These are phyloP conservation scores for Xylaria sp. DNA, from an alignment of 2,329 filamentous ascomycete genomes.

Conservation along the genomic window DNA sequence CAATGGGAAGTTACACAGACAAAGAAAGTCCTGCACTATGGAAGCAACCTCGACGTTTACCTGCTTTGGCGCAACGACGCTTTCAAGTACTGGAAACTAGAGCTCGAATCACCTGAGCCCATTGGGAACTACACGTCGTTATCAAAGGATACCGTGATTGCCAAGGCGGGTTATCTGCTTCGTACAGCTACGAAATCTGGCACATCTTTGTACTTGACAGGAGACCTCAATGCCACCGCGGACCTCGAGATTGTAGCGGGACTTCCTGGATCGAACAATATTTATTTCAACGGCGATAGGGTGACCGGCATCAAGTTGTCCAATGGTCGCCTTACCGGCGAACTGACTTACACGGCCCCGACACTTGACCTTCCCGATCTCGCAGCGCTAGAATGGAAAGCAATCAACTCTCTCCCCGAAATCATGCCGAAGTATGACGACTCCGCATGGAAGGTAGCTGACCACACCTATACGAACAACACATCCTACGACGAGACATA, in stretches of 20 bases:
- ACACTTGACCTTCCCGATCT: conserved; percentile 62
- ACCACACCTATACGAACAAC: conserved; percentile 61
- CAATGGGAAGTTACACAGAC: conserved; percentile 60
- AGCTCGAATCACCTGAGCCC: conserved; percentile 53
- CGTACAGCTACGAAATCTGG: conserved; percentile 63
- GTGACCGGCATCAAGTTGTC: conserved; percentile 37
- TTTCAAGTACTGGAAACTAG: conserved; percentile 72
- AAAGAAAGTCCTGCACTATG: conserved; percentile 58
- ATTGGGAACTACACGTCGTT: conserved; percentile 34
- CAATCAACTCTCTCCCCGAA: conserved; percentile 74
- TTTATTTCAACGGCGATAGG: conserved; percentile 64
- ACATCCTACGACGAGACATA: conserved; percentile 41
- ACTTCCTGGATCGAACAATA: conserved; percentile 49
- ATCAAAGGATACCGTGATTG: conserved; percentile 53
- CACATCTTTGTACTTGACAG: conserved; percentile 65
- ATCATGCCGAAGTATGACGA: conserved; percentile 70
- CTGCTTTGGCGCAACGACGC: conserved; percentile 66
- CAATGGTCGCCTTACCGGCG: conserved; percentile 45
- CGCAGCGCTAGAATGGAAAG: conserved; percentile 67
- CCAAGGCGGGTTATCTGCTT: conserved; percentile 69
- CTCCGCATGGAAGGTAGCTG: conserved; percentile 66
- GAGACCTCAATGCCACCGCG: conserved; percentile 75
- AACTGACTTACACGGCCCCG: conserved; percentile 21
- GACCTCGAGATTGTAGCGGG: conserved; percentile 72
- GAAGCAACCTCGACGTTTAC: conserved; percentile 57